Base-by-base conservation (phyloP, 352 stramenopile genomes). In the Phytophthora niederhauseri region DNA sequence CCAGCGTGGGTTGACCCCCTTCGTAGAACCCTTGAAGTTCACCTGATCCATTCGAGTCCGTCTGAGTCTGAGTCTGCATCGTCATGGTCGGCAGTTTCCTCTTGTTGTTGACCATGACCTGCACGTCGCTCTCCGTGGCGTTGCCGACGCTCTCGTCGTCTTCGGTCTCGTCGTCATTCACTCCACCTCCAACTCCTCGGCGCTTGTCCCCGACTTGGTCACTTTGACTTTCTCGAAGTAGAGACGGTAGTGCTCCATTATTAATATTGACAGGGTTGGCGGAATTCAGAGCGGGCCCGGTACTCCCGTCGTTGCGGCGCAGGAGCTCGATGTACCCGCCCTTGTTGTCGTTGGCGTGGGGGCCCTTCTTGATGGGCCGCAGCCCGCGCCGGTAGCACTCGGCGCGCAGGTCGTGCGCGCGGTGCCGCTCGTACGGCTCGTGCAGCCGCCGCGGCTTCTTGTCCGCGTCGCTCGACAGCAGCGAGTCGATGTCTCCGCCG, bases 301-400 rank as follows among this genome's bases (percentile, higher is more conserved):
- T 15, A 34, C 53, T 76, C 36, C 76, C 76, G 68, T 92, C 84
- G 56, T 80, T 79, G 75, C 85, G 82, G 54, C 85, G 82, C 51
- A 94, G 66, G 48, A 94, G 66, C 22, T 86, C 31, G 53, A 94
- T 87, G 72, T 94, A 94, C 15, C 85, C 85, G 72, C 75, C 81
- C 79, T 94, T 94, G 72, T 94, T 94, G 78, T 94, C 85, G 67
- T 94, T 94, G n/a, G 85, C 84, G 50, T 91, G 80, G 3, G 85
- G 85, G 1, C 85, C 85, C 79, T 92, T 94, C 75, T 93, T 94
- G 57, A 91, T 89, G 26, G 85, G 85, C 0, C 85, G 85, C 57
- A 94, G 78, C 26, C 85, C 81, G 26, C 85, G 82, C 11, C 82
- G 84, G 69, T 94, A 94, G 73, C 85, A 94, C 77, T 94, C 85